Evolutionary conservation across 2,329 filamentous ascomycete species (phyloP).

Genomic region (Sporothrix humicola): DNA sequence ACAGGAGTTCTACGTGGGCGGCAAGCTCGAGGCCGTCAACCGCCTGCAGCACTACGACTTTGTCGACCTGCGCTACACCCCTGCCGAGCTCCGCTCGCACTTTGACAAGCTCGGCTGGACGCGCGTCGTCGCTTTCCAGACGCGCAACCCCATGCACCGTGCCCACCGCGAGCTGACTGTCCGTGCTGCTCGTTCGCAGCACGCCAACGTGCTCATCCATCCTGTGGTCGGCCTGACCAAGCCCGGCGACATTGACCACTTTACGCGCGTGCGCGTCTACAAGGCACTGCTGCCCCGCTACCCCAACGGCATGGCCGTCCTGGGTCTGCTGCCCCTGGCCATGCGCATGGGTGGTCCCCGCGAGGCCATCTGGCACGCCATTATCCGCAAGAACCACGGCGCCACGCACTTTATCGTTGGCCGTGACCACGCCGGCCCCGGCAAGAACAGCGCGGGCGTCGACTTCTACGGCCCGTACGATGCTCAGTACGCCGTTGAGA

Average conservation of each 20-base stretch:
- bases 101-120: slow-evolving; percentile 99
- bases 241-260: slow-evolving; percentile 99
- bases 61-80: slow-evolving; percentile 92
- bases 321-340: slow-evolving; percentile 91
- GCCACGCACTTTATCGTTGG: slow-evolving; percentile 99
- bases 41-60: slow-evolving; percentile 98
- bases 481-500: slow-evolving; percentile 92
- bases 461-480: slow-evolving; percentile 99
- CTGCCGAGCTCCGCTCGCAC: slow-evolving; percentile 90
- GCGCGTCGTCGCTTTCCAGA: slow-evolving; percentile 98
- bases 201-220: slow-evolving; percentile 98
- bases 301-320: slow-evolving; percentile 97
- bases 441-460: slow-evolving; percentile 95
- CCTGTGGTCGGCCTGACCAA: slow-evolving; percentile 98
- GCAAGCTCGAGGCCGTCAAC: slow-evolving; percentile 94
- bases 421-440: slow-evolving; percentile 95
- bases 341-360: slow-evolving; percentile 99
- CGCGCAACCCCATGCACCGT: slow-evolving; percentile 98
- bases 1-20: slow-evolving; percentile 90
- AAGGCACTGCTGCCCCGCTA: slow-evolving; percentile 95
- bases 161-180: slow-evolving; percentile 98
- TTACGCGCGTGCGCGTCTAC: slow-evolving; percentile 98
- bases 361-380: slow-evolving; percentile 99
- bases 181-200: slow-evolving; percentile 90
- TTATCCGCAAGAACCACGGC: slow-evolving; percentile 99